phyloP scores from a whole-genome alignment of 768 basidiomycete species.

The Rhodotorula toruloides region DNA sequence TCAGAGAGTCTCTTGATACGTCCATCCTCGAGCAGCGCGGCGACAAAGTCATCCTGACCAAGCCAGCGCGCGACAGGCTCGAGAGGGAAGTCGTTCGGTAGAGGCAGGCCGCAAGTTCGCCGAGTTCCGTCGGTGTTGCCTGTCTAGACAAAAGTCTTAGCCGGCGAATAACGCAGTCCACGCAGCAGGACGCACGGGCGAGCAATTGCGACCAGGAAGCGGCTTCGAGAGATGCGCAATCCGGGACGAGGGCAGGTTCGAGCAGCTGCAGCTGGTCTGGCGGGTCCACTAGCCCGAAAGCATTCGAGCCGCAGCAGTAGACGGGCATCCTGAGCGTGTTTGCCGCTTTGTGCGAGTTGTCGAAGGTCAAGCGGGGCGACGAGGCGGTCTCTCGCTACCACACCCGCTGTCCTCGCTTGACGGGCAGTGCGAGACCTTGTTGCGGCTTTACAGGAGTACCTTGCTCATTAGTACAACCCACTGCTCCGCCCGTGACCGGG shows the following conservation, averaged over 20 bases:
- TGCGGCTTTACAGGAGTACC: no score
- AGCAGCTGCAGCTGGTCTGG: neutral
- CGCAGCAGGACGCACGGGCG: constrained; percentile 6
- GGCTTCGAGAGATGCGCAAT: constrained; percentile 3
- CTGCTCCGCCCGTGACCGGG: no score
- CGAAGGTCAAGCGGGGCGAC: neutral
- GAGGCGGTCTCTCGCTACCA: neutral
- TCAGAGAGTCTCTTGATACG: neutral
- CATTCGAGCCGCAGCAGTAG: constrained; percentile 16
- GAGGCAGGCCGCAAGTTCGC: neutral
- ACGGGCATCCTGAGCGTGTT: neutral
- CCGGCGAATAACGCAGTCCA: accelerated
- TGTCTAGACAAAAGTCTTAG: neutral
- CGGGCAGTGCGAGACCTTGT: no score
- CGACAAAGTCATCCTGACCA: constrained; percentile 20
- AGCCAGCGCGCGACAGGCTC: neutral
- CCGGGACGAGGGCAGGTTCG: neutral
- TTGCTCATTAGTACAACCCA: neutral
- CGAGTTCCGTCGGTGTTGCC: neutral
- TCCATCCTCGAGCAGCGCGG: constrained; percentile 4
- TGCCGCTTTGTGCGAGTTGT: neutral
- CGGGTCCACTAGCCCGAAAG: neutral
- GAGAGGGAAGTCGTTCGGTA: neutral
- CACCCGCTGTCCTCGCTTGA: no score
- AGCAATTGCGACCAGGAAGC: constrained; percentile 21